Base-by-base conservation (phyloP, 2,329 filamentous ascomycete species). In the Geosmithia putterillii region DNA sequence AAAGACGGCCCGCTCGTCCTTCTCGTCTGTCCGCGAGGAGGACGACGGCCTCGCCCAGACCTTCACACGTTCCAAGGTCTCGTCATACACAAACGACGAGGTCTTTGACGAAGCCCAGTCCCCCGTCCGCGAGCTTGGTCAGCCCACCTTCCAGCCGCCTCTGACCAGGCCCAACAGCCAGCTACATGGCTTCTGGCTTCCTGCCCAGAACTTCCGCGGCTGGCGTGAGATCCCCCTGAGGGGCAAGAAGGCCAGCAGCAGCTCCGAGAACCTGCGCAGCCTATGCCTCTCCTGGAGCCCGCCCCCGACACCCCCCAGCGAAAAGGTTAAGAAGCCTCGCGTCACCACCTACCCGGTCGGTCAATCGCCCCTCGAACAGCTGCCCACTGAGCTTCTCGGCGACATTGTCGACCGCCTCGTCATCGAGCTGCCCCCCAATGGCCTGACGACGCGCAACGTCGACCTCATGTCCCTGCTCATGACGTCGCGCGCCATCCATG, bases 401-500 rank as follows among this genome's bases (percentile, higher is more conserved):
- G 66, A 77, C 55, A 86, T 90, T 48, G 83, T 90, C 54, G 81
- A 83, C 48, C 71, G 84, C 42, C 70, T 90, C 43, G 79, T 83
- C 23, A 65, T 85, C 45, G 85, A 90, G 59, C 72, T 86, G 12
- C 84, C 64, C 12, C 83, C 64, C 6, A 84, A 87, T 58, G 82
- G 82, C 44, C 74, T 86, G 52, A 79, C 82, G 21, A 77, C 81
- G 35, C 81, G 86, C 50, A 90, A 90, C 57, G 73, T 82, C 45
- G 85, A 90, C 57, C 68, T 90, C 46, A 81, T 88, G 66, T 77
- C 83, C 17, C 74, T 87, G 48, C 70, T 90, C 34, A 64, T 87
- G 49, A 79, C 83, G n/a, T 90, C 83, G n/a, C 78, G 75, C 56
- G 76, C 76, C 23, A 67, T 90, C 46, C 81, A 90, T 56, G 73